Base-by-base conservation (phyloP, 2,329 filamentous ascomycete genomes). In the Cercospora berteroae region DNA sequence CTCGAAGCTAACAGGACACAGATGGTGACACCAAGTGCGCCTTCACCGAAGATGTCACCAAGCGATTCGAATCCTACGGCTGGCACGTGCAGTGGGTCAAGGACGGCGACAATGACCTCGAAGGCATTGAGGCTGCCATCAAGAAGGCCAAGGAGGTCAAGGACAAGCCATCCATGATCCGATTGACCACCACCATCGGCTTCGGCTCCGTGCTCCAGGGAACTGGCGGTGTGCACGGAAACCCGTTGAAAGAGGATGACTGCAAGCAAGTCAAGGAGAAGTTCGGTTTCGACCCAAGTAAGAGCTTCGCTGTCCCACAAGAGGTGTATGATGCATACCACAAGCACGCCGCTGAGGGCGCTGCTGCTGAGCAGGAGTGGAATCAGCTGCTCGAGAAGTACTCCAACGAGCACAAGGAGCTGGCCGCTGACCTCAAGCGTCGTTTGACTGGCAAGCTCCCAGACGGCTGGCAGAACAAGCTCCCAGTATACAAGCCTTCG, bases 141-240 rank as follows among this genome's bases (percentile, higher is more conserved):
- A 87, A 89, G 81, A 88, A 91, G 84, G 91, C 89, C 80, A 89
- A 94, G 85, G 85, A 89, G 73, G 91, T 96, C 82, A 98, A 89
- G 82, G 88, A 98, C 87, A 99, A 98, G 90, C 95, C 95, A 72
- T 91, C 94, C 69, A 85, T 99, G 78, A 97, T 99, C 86, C 94
- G 96, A 86, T 89, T 99, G 76, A 93, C 89, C 80, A 99, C 95
- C 79, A 98, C 92, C 81, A 99, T 99, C 79, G 95, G 95, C 77
- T 99, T 90, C 83, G 95, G 95, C 77, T 98, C 95, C 76, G 88
- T 91, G 82, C 88, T 95, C 77, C 88, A 96, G 86, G 95, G 95
- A 78, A 98, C 95, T 74, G 90, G 92, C 81, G 92, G 92, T 81
- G 95, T 99, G 71, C 95, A 99, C 88, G 95, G 95, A 76, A 93